Conservation (phyloP, 495 filamentous ascomycete species). For the Penicillium riverlandense region DNA sequence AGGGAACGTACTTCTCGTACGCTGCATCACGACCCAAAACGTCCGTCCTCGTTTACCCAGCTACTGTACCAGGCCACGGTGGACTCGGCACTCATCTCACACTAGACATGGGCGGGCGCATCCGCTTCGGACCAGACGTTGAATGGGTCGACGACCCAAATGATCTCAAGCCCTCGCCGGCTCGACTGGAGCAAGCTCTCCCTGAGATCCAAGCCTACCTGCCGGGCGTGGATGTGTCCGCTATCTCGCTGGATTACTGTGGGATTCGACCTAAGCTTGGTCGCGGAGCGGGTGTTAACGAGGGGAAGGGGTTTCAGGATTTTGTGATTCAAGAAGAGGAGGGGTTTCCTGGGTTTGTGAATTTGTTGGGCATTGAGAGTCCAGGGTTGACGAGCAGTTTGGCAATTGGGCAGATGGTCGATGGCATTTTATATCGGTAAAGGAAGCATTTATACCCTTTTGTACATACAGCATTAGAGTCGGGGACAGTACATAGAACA, state of each 20-base stretch:
- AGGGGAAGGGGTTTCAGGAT: slow-evolving; percentile 65
- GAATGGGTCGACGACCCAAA: slow-evolving; percentile 74
- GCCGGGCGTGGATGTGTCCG: slow-evolving; percentile 57
- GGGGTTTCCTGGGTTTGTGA: slow-evolving; percentile 80
- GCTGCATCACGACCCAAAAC: slow-evolving; percentile 55
- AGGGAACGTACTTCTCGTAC: slow-evolving; percentile 94
- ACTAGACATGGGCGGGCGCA: slow-evolving; percentile 74
- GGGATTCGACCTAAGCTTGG: slow-evolving; percentile 86
- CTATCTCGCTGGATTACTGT: slow-evolving; percentile 76
- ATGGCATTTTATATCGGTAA: slow-evolving; percentile 59
- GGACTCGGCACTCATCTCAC: slow-evolving; percentile 93
- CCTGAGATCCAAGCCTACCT: slow-evolving; percentile 72
- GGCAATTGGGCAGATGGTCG: slow-evolving; percentile 82
- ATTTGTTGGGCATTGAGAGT: slow-evolving; percentile 90
- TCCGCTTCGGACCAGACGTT: slow-evolving; percentile 92
- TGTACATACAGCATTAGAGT: too few species aligned
- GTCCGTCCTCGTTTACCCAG: slow-evolving; percentile 77
- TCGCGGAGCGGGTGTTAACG: slow-evolving; percentile 48
- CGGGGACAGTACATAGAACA: too few species aligned
- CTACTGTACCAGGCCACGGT: slow-evolving; percentile 67
- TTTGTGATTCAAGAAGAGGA: slow-evolving; percentile 80
- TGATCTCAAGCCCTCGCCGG: slow-evolving; percentile 46
- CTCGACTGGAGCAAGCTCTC: slow-evolving; percentile 59
- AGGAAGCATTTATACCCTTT: not conserved
- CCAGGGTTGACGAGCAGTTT: slow-evolving; percentile 85